A percentile compares a stretch with the other conserved stretches of the same genome.
Conservation (phyloP, 192 early-diverging fungal species). For the Pecoramyces ruminantium region DNA sequence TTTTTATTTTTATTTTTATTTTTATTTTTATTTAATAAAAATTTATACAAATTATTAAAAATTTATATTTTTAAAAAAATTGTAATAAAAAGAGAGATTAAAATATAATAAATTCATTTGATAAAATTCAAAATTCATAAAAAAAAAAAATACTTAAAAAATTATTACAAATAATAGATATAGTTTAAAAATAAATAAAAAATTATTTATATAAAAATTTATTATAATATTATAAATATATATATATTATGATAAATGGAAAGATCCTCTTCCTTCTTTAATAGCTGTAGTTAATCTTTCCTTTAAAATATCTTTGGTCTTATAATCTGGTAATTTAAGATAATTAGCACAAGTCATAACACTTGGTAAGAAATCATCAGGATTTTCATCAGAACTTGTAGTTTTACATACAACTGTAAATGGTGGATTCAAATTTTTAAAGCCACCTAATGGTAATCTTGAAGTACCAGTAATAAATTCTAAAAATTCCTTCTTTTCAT, state of each 20-base stretch:
- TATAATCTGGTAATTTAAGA: conserved; percentile 81
- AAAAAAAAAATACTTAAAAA: too few relatives aligned
- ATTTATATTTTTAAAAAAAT: too few relatives aligned
- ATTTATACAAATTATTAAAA: too few relatives aligned
- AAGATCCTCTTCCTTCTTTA: conserved; percentile 61
- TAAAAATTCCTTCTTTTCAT: conserved; percentile 59
- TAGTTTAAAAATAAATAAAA: too few relatives aligned
- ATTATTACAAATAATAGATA: too few relatives aligned
- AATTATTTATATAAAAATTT: not conserved
- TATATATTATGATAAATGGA: conserved; percentile 5
- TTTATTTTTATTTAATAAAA: too few relatives aligned
- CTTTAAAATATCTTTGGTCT: conserved; percentile 36
- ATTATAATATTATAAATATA: not conserved
- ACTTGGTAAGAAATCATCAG: conserved; percentile 71
- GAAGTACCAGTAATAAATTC: conserved; percentile 79
- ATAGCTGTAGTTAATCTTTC: conserved; percentile 51
- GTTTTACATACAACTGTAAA: conserved; percentile 76
- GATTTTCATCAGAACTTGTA: not conserved
- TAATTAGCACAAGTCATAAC: conserved; percentile 97
- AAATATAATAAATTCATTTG: too few relatives aligned
- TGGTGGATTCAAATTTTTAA: conserved; percentile 58
- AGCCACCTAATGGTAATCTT: conserved; percentile 78
- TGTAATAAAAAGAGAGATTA: too few relatives aligned
- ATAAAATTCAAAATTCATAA: too few relatives aligned
- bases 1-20: too few relatives aligned